phyloP scores from a whole-genome alignment of 768 basidiomycete genomes.

The Lentinula sp. region DNA sequence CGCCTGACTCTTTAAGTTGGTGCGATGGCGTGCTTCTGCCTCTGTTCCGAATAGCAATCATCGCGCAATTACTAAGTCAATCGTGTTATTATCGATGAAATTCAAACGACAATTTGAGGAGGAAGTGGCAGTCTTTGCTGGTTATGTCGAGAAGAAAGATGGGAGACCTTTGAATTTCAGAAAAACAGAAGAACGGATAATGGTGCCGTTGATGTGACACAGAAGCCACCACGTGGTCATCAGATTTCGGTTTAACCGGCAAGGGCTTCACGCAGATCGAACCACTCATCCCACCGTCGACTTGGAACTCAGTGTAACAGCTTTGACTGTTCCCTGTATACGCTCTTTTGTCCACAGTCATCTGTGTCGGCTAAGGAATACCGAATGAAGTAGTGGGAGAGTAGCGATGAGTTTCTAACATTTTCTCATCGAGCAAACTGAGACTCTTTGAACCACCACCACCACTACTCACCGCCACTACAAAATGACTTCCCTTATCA shows the following conservation, averaged over 20 bases:
- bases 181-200: no score
- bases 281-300: no score
- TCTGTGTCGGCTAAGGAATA: neutral
- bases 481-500: slow-evolving; percentile 42
- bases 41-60: neutral
- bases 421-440: neutral
- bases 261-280: no score
- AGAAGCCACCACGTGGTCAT: no score
- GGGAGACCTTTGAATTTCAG: no score
- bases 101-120: neutral
- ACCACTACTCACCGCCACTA: neutral
- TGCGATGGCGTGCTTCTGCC: slow-evolving; percentile 6
- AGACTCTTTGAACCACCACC: neutral
- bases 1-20: neutral
- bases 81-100: neutral
- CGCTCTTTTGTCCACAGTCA: neutral
- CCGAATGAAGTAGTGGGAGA: neutral
- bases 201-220: no score
- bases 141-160: no score
- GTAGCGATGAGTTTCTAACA: neutral
- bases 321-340: neutral
- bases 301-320: no score
- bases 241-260: no score
- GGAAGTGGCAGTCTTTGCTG: neutral
- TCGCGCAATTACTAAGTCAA: slow-evolving; percentile 1